phyloP scores from a whole-genome alignment of 768 basidiomycete genomes.

The Macrolepiota albuminosa region DNA sequence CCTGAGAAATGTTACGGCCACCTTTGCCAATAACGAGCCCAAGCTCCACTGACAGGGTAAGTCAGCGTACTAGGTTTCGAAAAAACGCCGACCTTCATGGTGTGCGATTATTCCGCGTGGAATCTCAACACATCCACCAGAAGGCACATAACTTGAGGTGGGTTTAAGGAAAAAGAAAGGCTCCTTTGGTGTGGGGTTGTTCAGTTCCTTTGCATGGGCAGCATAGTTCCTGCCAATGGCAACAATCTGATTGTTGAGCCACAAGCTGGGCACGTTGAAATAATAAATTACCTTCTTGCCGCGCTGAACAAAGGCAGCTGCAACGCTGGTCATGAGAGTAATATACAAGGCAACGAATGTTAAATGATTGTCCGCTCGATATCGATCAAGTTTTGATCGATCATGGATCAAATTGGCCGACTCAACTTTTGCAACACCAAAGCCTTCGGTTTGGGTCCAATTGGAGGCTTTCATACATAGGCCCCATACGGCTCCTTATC shows the following conservation, averaged over 20 bases:
- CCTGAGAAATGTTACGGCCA: slow-evolving; percentile 76
- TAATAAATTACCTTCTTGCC: slow-evolving; percentile 31
- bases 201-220: slow-evolving; percentile 88
- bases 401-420: neutral
- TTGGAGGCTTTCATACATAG: neutral
- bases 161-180: slow-evolving; percentile 99
- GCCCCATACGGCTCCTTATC: neutral
- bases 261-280: neutral
- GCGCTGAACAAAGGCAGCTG: slow-evolving; percentile 29
- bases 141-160: slow-evolving; percentile 79
- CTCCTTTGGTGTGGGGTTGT: slow-evolving; percentile 84
- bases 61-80: neutral
- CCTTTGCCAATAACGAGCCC: slow-evolving; percentile 92
- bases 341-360: slow-evolving; percentile 3
- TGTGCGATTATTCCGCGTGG: slow-evolving; percentile 81
- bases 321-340: slow-evolving; percentile 9
- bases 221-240: slow-evolving; percentile 95
- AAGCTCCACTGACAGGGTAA: slow-evolving; percentile 68
- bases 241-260: slow-evolving; percentile 56
- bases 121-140: slow-evolving; percentile 80
- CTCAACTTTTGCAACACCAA: neutral
- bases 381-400: slow-evolving; percentile 8
- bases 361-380: slow-evolving; percentile 2
- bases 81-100: slow-evolving; percentile 68
- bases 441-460: neutral